These are phyloP conservation scores for Tolypocladium endophyticum DNA, from an alignment of 2,329 filamentous ascomycete species.

Conservation along the genomic window DNA sequence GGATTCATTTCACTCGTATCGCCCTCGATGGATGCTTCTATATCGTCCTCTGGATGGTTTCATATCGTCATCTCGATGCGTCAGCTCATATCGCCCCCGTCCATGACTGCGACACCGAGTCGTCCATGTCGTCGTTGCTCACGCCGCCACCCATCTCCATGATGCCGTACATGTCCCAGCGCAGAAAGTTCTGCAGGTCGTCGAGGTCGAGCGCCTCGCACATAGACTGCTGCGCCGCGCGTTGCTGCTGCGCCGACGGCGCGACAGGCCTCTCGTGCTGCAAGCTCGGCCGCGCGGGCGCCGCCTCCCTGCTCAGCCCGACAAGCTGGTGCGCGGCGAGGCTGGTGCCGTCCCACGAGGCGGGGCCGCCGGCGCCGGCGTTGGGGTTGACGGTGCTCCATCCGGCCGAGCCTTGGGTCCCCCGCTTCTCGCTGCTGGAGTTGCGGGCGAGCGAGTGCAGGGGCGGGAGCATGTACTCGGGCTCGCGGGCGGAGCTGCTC, in stretches of 20 bases:
- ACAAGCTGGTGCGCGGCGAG: conserved; percentile 15
- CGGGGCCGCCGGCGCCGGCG: conserved; percentile 6
- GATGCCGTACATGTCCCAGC: conserved; percentile 30
- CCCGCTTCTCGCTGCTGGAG: conserved; percentile 2
- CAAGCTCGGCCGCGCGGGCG: conserved; percentile 18
- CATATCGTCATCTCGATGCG: neutral
- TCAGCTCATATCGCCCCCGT: conserved; percentile 7
- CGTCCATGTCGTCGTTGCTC: conserved; percentile 23
- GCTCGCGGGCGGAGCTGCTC: neutral
- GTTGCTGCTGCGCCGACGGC: conserved; percentile 6
- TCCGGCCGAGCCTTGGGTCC: conserved; percentile 5
- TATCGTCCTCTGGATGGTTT: neutral
- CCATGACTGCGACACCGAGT: conserved; percentile 20
- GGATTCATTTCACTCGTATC: too few species aligned
- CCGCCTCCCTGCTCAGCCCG: conserved; percentile 11
- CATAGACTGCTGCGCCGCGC: conserved; percentile 15
- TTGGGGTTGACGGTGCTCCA: conserved; percentile 13
- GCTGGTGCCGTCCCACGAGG: conserved; percentile 15
- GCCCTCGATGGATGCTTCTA: too few species aligned
- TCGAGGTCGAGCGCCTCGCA: conserved; percentile 25
- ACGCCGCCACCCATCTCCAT: conserved; percentile 28
- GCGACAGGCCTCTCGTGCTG: conserved; percentile 26
- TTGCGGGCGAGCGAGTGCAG: conserved; percentile 12
- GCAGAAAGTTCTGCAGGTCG: conserved; percentile 26
- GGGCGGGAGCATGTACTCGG: conserved; percentile 11